Conservation (phyloP, 1,284 basidiomycete genomes). For the Boletus semigastroideus region DNA sequence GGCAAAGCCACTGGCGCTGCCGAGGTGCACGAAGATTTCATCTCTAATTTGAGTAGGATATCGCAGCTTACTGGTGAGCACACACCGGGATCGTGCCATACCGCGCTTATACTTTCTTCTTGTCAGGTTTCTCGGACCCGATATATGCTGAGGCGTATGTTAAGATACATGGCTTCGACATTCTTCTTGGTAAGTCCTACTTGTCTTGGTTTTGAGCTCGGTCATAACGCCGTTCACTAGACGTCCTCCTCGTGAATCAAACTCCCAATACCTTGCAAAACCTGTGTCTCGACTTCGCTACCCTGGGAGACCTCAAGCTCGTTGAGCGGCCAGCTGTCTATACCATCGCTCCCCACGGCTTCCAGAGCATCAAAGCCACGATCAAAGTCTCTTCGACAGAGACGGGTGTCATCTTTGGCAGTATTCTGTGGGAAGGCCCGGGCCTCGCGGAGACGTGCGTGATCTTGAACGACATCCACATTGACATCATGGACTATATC, state of each 20-base stretch:
- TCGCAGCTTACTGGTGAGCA: slow-evolving; percentile 85
- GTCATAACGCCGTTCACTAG: slow-evolving; percentile 31
- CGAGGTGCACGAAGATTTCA: slow-evolving; percentile 91
- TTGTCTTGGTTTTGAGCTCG: neutral
- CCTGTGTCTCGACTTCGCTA: slow-evolving; percentile 96
- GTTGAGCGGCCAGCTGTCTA: slow-evolving; percentile 93
- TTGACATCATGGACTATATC: slow-evolving; percentile 99
- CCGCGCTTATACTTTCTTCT: slow-evolving; percentile 3
- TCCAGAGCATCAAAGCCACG: slow-evolving; percentile 98
- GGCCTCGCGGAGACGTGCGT: slow-evolving; percentile 86
- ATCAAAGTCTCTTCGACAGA: slow-evolving; percentile 98
- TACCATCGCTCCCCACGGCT: slow-evolving; percentile 93
- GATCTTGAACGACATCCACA: slow-evolving; percentile 96
- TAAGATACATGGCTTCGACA: slow-evolving; percentile 98
- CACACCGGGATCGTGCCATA: neutral
- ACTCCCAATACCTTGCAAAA: slow-evolving; percentile 95
- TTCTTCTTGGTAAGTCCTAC: slow-evolving; percentile 67
- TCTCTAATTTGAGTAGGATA: slow-evolving; percentile 94
- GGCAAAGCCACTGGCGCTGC: slow-evolving; percentile 86
- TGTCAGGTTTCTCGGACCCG: slow-evolving; percentile 91
- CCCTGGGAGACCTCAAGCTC: slow-evolving; percentile 95
- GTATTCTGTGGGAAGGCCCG: slow-evolving; percentile 95
- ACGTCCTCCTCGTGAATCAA: slow-evolving; percentile 97
- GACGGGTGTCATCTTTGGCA: slow-evolving; percentile 97
- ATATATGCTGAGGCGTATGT: slow-evolving; percentile 99